These are phyloP conservation scores for Candida nemodendra DNA, from an alignment of 805 yeast species.

Conservation along the genomic window DNA sequence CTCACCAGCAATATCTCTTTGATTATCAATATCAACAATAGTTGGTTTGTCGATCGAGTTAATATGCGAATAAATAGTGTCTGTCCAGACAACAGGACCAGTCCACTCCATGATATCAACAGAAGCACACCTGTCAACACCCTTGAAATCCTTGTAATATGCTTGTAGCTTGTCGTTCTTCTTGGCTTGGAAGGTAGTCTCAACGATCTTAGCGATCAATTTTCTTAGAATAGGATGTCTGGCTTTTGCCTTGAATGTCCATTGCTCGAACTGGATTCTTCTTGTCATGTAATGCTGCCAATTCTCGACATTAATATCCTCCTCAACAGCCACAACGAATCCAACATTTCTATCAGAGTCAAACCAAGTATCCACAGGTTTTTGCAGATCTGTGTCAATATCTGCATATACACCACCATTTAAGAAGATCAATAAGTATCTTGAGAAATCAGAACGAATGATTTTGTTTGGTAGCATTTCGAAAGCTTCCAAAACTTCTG, in stretches of 20 bases:
- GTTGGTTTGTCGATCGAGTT: slow-evolving; percentile 40
- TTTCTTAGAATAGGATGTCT: slow-evolving; percentile 61
- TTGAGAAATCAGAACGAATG: slow-evolving; percentile 52
- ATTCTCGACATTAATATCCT: slow-evolving; percentile 49
- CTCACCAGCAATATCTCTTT: slow-evolving; percentile 29
- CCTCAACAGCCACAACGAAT: slow-evolving; percentile 53
- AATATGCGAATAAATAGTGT: slow-evolving; percentile 63
- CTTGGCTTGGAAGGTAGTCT: slow-evolving; percentile 43
- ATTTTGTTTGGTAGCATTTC: slow-evolving; percentile 53
- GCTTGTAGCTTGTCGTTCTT: slow-evolving; percentile 35
- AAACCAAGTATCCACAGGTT: slow-evolving; percentile 59
- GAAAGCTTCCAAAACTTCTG: slow-evolving; percentile 55
- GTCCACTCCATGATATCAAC: slow-evolving; percentile 70
- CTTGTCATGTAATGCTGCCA: slow-evolving; percentile 53
- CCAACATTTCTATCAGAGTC: slow-evolving; percentile 54
- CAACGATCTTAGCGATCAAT: slow-evolving; percentile 51
- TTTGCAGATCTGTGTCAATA: slow-evolving; percentile 56
- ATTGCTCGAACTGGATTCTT: slow-evolving; percentile 61
- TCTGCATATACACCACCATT: slow-evolving; percentile 64
- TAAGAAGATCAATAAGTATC: slow-evolving; percentile 52
- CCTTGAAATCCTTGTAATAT: slow-evolving; percentile 36
- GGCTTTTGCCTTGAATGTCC: slow-evolving; percentile 59
- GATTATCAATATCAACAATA: slow-evolving; percentile 33
- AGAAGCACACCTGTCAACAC: slow-evolving; percentile 36
- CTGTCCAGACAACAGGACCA: slow-evolving; percentile 80